Evolutionary conservation across 2,329 filamentous ascomycete species (phyloP), one percentile per base, ranked within the genome.

Genomic region (Bipolaris sorokiniana): DNA sequence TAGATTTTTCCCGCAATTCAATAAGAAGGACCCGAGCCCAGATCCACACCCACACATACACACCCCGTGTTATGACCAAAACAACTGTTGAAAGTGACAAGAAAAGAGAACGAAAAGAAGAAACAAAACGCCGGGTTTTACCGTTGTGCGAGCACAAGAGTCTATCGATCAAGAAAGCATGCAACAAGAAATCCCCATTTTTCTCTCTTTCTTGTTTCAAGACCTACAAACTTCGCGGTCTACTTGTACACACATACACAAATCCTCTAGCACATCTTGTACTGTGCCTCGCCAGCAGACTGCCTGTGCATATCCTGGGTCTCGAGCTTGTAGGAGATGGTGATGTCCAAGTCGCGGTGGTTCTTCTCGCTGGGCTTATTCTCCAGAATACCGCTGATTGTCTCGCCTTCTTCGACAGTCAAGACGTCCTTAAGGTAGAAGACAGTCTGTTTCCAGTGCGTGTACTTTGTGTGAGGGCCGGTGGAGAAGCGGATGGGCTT

Each of bases 381-480:
- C 63, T 87, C 84, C 38, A 99, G 81, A 31, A 84, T 82, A 71
- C 91, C 91, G 58, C 82, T 80, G 58, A 99, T 84, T 71, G 86
- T 83, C 82, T 99, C 95, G 55, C 90, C 92, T 73, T 91, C 85
- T 78, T 96, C 89, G 36, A 97, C 92, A 16, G 93, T 98, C 64
- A 99, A 82, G 33, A 97, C 91, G 68, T 99, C 93, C 72, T 90
- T 87, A 63, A 99, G 84, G 81, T 99, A 99, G 82, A 99, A 98
- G 62, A 99, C 95, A 11, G 95, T 99, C 83, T 99, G 95, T 83
- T 99, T 99, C 95, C 95, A 99, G 85, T 99, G 95, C 16, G 95
- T 99, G 82, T 98, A 98, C 82, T 97, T 98, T 70, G 94, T 96
- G 81, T 98, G 95, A 26, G 95, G 95, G 20, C 95, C 95, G 16